phyloP scores from a whole-genome alignment of 2,329 filamentous ascomycete genomes.

The Arthrobotrys megalospora region DNA sequence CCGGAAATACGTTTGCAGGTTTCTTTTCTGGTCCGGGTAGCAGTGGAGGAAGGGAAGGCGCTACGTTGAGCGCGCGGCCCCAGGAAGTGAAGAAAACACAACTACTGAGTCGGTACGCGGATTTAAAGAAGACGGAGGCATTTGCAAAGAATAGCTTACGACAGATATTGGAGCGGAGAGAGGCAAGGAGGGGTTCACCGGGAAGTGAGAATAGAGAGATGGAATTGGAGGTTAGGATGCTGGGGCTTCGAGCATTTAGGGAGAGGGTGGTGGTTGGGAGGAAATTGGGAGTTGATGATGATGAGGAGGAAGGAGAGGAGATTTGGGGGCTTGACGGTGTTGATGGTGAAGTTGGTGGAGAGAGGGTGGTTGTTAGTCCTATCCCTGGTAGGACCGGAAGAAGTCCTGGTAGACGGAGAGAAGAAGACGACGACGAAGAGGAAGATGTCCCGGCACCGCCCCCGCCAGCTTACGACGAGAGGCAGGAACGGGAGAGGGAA shows the following conservation, averaged over 20 bases:
- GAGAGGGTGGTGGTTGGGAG: slow-evolving; percentile 42
- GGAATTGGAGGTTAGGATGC: slow-evolving; percentile 56
- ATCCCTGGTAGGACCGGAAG: slow-evolving; percentile 11
- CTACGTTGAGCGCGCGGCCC: slow-evolving; percentile 12
- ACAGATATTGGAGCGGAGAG: slow-evolving; percentile 50
- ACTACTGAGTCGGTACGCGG: slow-evolving; percentile 46
- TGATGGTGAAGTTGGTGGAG: slow-evolving; percentile 55
- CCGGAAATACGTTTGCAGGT: slow-evolving; percentile 24
- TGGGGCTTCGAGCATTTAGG: slow-evolving; percentile 49
- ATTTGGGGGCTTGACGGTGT: slow-evolving; percentile 51
- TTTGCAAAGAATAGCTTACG: slow-evolving; percentile 55
- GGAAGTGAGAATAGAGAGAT: slow-evolving; percentile 55
- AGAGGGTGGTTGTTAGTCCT: slow-evolving; percentile 47
- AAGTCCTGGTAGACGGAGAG: slow-evolving; percentile 13
- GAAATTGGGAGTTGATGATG: slow-evolving; percentile 51
- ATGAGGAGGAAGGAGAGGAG: slow-evolving; percentile 50
- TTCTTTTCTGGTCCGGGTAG: slow-evolving; percentile 27
- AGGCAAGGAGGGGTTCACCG: slow-evolving; percentile 40
- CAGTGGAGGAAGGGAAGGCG: neutral
- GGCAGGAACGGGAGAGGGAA: slow-evolving; percentile 17
- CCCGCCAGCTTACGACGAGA: slow-evolving; percentile 53
- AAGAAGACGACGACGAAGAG: slow-evolving; percentile 18
- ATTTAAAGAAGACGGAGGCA: slow-evolving; percentile 53
- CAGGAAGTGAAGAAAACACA: slow-evolving; percentile 60
- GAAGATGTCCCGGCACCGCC: slow-evolving; percentile 31